Evolutionary conservation across 2,329 filamentous ascomycete species (phyloP).

Genomic region (Phyllosticta capitalensis): DNA sequence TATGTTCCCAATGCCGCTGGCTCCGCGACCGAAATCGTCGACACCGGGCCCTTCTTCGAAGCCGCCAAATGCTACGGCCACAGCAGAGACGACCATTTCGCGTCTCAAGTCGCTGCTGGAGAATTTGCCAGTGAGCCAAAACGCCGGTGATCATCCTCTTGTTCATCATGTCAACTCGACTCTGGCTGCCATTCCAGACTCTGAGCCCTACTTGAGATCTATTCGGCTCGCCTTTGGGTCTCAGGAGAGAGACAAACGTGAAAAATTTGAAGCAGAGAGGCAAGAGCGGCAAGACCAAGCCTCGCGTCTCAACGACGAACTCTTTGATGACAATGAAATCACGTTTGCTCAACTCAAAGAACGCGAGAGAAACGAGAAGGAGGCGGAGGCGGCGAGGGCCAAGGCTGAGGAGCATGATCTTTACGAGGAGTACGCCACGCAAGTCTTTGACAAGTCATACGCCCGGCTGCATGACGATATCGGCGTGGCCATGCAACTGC

Average conservation of each 20-base stretch:
- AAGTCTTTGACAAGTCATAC: slow-evolving; percentile 44
- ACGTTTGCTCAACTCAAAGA: slow-evolving; percentile 48
- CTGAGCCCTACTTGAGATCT: not conserved
- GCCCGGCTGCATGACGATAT: slow-evolving; percentile 41
- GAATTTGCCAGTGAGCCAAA: not conserved
- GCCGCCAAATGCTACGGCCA: not conserved
- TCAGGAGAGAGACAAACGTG: slow-evolving; percentile 25
- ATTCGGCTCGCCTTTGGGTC: not conserved
- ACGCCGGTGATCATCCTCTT: not conserved
- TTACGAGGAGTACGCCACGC: slow-evolving; percentile 39
- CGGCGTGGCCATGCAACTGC: slow-evolving; percentile 34
- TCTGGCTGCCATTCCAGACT: not conserved
- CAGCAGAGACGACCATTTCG: not conserved
- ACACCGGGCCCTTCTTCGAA: not conserved
- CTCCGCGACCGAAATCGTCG: not conserved
- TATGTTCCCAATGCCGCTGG: not conserved
- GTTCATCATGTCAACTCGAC: not conserved
- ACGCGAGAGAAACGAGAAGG: slow-evolving; percentile 46
- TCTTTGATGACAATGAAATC: slow-evolving; percentile 49
- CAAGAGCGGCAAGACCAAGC: slow-evolving; percentile 42
- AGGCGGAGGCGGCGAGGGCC: slow-evolving; percentile 29
- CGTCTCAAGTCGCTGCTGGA: not conserved
- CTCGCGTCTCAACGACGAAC: slow-evolving; percentile 42
- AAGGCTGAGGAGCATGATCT: slow-evolving; percentile 40
- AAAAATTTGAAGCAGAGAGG: slow-evolving; percentile 39